Base-by-base conservation (phyloP, 176 grass and related monocot genomes). In the Bonia amplexicaulis region DNA sequence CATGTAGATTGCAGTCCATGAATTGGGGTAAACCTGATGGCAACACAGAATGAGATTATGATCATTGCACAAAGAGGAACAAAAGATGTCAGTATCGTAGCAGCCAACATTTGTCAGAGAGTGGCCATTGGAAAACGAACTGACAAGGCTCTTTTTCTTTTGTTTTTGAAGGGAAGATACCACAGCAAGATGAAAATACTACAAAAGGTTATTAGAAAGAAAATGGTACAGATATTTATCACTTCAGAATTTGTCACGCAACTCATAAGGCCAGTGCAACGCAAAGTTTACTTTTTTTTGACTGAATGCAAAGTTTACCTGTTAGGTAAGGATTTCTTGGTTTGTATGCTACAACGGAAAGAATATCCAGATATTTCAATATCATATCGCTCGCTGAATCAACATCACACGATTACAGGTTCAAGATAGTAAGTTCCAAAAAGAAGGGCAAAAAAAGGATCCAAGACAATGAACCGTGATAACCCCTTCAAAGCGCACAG, bases 1-100 rank as follows among this genome's bases (percentile, higher is more conserved):
- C 91, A 98, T 93, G 91, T 98, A 98, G 71, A 95, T 92, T 1
- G 93, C 95, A 25, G 84, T 93, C 95, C 95, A 98, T 9, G 93
- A 88, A 12, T 88, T 93, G 7, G 93, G 95, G 69, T 98, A 98
- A 7, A 95, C 91, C 95, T 98, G 92, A 44, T 75, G 86, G 40
- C 45, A 46, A 66, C n/a, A 10, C 66, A 90, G n/a, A 67, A 29
- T 6, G 25, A 58, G 35, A 57, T 27, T 17, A 35, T 37, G 69
- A 33, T 62, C 54, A 83, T n/a, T 73, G 39, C 53, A 17, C 71
- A 19, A 57, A 81, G 7, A 64, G 76, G 58, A 8, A 44, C 57
- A 65, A 65, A 65, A 73, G 6, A 73, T 73, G 13, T 31, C 12
- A 31, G 2, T 4, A 26, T 71, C 6, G 6, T 73, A 52, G 71